A percentile compares a stretch with the other conserved stretches of the same genome.
Evolutionary conservation across 228 moss, liverwort and hornwort genomes (phyloP).

Genomic region (Sphagnum magellanicum): DNA sequence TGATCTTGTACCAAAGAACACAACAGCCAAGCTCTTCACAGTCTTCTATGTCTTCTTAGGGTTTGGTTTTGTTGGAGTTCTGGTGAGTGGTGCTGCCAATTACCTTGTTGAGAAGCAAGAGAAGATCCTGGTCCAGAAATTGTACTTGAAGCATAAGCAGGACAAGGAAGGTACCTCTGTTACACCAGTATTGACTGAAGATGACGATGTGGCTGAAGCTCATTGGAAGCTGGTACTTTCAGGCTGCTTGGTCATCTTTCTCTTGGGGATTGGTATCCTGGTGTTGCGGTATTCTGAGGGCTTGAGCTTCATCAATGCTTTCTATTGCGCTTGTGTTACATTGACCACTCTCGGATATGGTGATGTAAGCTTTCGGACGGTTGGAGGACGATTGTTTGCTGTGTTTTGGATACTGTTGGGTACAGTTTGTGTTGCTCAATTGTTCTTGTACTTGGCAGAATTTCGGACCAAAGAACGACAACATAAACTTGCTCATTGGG

Average conservation of each 20-base stretch:
- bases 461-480: constrained; percentile 50
- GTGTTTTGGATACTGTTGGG: constrained; percentile 69
- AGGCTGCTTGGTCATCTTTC: constrained; percentile 37
- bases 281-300: constrained; percentile 52
- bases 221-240: constrained; percentile 49
- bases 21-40: constrained; percentile 62
- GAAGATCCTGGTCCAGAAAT: constrained; percentile 40
- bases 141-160: constrained; percentile 18
- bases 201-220: constrained; percentile 32
- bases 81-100: constrained; percentile 62
- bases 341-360: constrained; percentile 89
- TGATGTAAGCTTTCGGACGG: constrained; percentile 56
- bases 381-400: constrained; percentile 61
- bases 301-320: constrained; percentile 44
- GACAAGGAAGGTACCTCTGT: constrained; percentile 5
- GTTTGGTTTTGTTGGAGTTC: constrained; percentile 63
- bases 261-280: constrained; percentile 33
- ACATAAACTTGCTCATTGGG: constrained; percentile 54
- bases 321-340: constrained; percentile 75
- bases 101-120: constrained; percentile 83
- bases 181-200: constrained; percentile 2
- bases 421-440: constrained; percentile 68
- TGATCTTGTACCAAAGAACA: constrained; percentile 63
- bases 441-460: constrained; percentile 72
- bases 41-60: constrained; percentile 62